Evolutionary conservation across 306 rosid species (phyloP), one percentile per base, ranked within the genome.

Genomic region (Cucumis hystrix): DNA sequence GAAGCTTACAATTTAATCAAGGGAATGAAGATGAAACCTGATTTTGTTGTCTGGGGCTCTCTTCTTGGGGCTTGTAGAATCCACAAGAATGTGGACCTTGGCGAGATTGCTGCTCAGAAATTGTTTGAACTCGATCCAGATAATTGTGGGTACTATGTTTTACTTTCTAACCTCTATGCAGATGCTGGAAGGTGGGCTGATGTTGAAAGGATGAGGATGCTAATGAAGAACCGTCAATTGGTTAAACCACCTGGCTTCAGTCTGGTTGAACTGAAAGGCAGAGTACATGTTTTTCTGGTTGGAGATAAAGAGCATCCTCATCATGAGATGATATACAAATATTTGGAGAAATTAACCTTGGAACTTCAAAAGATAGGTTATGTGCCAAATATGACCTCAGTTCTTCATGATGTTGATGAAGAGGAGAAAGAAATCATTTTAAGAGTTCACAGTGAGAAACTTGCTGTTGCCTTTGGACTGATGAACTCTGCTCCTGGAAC

Each of bases 361-460:
- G 85, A 84, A 86, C 89, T 92, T 82, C 93, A 84, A 85, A 90
- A 82, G 75, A 79, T 83, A 45, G 96, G 96, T 4, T 87, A 92
- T 78, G 81, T 75, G 59, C 91, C 91, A 33, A 80, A 90, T 67
- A 78, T 84, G 64, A 67, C 91, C 35, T 88, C 88, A 7, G 97
- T 92, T 83, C 89, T 82, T 76, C 93, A 92, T 56, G 93, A 90
- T 17, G 87, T 90, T 73, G 95, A 88, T 74, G 97, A 89, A 79
- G 97, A 92, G 83, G 93, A 90, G 82, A 92, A 90, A 83, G 87
- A 78, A 86, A 86, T 90, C 87, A 78, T 77, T 45, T 84, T 88
- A 69, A 81, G 95, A 84, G 94, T 92, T 84, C 97, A 89, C 63
- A 90, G 97, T 81, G 97, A 92, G 87, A 92, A 88, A 83, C 88